Percentiles rank a stretch among this genome's conserved stretches.
Conservation (phyloP, 192 early-diverging fungal species). For the Anaeromyces robustus region DNA sequence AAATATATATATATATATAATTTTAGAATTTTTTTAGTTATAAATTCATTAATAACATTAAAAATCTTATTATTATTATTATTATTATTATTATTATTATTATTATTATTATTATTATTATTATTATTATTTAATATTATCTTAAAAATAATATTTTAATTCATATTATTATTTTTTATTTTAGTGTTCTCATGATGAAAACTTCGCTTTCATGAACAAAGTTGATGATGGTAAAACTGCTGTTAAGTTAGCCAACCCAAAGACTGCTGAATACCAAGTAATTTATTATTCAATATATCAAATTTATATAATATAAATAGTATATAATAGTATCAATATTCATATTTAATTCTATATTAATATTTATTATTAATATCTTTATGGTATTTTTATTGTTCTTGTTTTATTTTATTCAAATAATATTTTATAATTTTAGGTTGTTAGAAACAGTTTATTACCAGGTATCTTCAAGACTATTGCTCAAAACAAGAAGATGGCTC, state of each 20-base stretch:
- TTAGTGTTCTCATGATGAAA: conserved; percentile 94
- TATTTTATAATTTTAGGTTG: conserved; percentile 35
- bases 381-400: background rate
- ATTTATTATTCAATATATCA: background rate
- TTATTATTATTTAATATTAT: conserved; percentile 4
- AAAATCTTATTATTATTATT: no score
- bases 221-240: conserved; percentile 63
- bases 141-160: no score
- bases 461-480: conserved; percentile 87
- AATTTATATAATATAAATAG: background rate
- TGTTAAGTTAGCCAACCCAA: conserved; percentile 80
- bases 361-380: no score
- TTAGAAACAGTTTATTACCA: conserved; percentile 78
- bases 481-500: conserved; percentile 58
- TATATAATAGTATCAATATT: no score
- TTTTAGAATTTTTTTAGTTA: background rate
- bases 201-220: conserved; percentile 74
- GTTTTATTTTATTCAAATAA: background rate
- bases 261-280: conserved; percentile 65
- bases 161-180: background rate
- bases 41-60: no score
- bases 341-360: no score
- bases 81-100: background rate
- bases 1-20: background rate
- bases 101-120: background rate